Conservation (phyloP, 768 basidiomycete genomes). For the Tephrocybe sp. region DNA sequence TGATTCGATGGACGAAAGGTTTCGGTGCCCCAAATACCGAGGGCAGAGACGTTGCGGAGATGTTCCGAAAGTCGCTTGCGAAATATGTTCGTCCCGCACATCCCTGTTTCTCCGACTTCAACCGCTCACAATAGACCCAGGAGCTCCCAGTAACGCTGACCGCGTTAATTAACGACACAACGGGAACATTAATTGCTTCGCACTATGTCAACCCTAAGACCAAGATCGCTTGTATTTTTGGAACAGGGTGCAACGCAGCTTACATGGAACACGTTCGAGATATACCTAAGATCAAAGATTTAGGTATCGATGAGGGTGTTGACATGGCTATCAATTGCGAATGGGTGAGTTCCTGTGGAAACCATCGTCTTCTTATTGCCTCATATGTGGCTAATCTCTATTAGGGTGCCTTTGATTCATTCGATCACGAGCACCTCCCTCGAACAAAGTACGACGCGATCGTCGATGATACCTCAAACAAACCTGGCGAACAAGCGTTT, state of each 20-base stretch:
- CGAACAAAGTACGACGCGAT: slow-evolving; percentile 91
- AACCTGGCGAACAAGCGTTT: slow-evolving; percentile 92
- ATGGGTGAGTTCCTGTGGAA: too few species aligned
- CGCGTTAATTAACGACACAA: slow-evolving; percentile 96
- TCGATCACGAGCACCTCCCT: slow-evolving; percentile 90
- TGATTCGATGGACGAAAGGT: slow-evolving; percentile 99
- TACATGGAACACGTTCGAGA: slow-evolving; percentile 90
- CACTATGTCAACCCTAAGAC: slow-evolving; percentile 91
- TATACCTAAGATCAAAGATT: slow-evolving; percentile 78
- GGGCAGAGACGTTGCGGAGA: slow-evolving; percentile 86
- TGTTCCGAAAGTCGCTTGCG: slow-evolving; percentile 82
- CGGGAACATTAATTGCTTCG: slow-evolving; percentile 95
- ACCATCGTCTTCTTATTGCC: neutral
- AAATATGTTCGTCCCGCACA: slow-evolving; percentile 58
- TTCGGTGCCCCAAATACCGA: slow-evolving; percentile 92
- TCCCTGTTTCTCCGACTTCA: neutral
- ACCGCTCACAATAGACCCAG: slow-evolving; percentile 34
- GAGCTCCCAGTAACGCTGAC: slow-evolving; percentile 80
- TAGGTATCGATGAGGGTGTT: slow-evolving; percentile 62
- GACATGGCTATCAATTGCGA: slow-evolving; percentile 97
- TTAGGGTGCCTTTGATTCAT: slow-evolving; percentile 96
- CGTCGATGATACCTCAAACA: slow-evolving; percentile 94
- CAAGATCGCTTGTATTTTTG: slow-evolving; percentile 94
- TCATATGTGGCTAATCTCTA: neutral
- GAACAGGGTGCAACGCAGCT: slow-evolving; percentile 97